Percentiles rank a stretch among this genome's conserved stretches.
Conservation (phyloP, 1,284 basidiomycete genomes). For the Puccinia coronata region DNA sequence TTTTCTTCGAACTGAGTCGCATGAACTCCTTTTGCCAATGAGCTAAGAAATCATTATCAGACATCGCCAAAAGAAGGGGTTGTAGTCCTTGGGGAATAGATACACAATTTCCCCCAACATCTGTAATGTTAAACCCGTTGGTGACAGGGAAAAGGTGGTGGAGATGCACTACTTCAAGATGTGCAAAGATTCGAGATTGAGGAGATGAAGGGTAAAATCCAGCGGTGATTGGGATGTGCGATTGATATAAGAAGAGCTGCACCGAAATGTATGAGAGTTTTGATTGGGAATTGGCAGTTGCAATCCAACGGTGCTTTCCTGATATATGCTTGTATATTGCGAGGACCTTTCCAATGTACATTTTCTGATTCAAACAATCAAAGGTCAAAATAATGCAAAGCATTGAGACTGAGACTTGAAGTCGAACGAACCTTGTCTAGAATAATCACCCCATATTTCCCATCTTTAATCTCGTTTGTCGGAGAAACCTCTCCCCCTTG, state of each 20-base stretch:
- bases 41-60: no score
- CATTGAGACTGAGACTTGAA: not conserved
- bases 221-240: not conserved
- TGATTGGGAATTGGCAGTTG: not conserved
- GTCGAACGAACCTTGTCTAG: not conserved
- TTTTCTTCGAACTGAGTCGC: no score
- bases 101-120: no score
- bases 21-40: no score
- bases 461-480: not conserved
- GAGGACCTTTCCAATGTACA: slow-evolving; percentile 13
- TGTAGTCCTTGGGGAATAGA: no score
- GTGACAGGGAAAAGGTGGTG: no score
- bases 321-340: slow-evolving; percentile 7
- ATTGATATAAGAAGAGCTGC: not conserved
- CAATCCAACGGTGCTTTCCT: not conserved
- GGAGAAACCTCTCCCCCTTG: not conserved
- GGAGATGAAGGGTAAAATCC: not conserved
- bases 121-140: no score
- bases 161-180: not conserved
- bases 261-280: not conserved
- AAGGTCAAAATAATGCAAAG: not conserved
- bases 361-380: not conserved
- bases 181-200: not conserved
- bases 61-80: no score
- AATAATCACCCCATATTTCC: not conserved